Evolutionary conservation across 768 basidiomycete species (phyloP).

Genomic region (Termitomyces sp.): DNA sequence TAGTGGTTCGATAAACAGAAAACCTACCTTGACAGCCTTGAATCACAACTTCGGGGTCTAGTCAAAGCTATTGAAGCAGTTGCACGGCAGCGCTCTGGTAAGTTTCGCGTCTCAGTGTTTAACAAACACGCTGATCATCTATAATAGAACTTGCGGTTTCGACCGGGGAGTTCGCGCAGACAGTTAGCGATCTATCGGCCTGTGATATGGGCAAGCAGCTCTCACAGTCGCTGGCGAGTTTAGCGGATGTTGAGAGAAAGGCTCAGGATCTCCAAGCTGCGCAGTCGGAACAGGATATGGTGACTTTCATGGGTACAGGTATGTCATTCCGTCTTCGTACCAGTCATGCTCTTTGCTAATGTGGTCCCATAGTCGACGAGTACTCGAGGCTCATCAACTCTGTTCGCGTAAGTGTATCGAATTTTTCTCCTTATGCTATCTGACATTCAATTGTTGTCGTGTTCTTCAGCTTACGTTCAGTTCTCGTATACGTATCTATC

Average conservation of each 20-base stretch:
- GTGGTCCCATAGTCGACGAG: conserved; percentile 60
- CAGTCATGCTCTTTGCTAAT: background rate
- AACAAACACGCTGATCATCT: background rate
- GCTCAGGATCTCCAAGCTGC: conserved; percentile 68
- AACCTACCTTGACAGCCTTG: conserved; percentile 80
- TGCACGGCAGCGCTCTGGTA: conserved; percentile 77
- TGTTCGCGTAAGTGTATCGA: conserved; percentile 57
- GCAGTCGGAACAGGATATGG: conserved; percentile 80
- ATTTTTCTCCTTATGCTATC: background rate
- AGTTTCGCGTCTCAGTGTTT: conserved; percentile 6
- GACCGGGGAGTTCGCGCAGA: conserved; percentile 76
- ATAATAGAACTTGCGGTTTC: conserved; percentile 60
- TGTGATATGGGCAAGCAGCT: conserved; percentile 76
- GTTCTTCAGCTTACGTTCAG: conserved; percentile 70
- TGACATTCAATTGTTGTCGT: background rate
- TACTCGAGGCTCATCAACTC: conserved; percentile 89
- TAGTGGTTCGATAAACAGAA: conserved; percentile 94
- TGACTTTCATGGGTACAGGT: conserved; percentile 77
- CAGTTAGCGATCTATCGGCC: conserved; percentile 60
- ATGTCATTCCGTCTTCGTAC: background rate
- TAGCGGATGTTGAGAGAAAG: conserved; percentile 71
- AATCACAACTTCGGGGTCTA: conserved; percentile 80
- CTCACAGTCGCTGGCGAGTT: conserved; percentile 57
- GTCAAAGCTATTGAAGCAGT: conserved; percentile 84
- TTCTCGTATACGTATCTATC: conserved; percentile 79